These are phyloP conservation scores for Zymoseptoria pseudotritici DNA, from an alignment of 2,329 filamentous ascomycete genomes.

Conservation along the genomic window DNA sequence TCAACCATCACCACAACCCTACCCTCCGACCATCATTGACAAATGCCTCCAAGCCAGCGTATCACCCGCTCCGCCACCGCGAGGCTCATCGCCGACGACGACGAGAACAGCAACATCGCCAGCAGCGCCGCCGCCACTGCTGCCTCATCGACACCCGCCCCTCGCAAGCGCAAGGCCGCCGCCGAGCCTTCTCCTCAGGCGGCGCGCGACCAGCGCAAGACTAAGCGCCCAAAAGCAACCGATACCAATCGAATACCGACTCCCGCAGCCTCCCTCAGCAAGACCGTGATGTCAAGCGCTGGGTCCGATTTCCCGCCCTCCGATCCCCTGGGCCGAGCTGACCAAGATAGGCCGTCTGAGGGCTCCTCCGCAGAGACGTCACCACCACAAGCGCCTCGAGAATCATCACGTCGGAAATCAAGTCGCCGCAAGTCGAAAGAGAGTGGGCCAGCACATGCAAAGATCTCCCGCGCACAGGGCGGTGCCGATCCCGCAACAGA, in stretches of 20 bases:
- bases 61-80: constrained; percentile 44
- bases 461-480: background rate
- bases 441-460: constrained; percentile 33
- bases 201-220: constrained; percentile 32
- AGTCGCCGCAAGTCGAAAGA: constrained; percentile 60
- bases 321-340: constrained; percentile 12
- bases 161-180: constrained; percentile 69
- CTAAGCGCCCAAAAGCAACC: constrained; percentile 54
- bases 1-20: background rate
- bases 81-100: constrained; percentile 67
- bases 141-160: constrained; percentile 34
- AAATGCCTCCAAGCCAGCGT: constrained; percentile 21
- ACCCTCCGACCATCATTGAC: constrained; percentile 12
- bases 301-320: constrained; percentile 46
- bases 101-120: constrained; percentile 34
- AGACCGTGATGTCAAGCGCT: constrained; percentile 62
- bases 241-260: constrained; percentile 32
- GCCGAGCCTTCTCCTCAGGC: constrained; percentile 44
- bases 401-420: constrained; percentile 64
- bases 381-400: constrained; percentile 47
- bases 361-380: constrained; percentile 58
- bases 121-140: constrained; percentile 11
- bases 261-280: constrained; percentile 35
- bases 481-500: constrained; percentile 1
- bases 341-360: constrained; percentile 49